Percentiles rank a stretch among this genome's conserved stretches.
These are phyloP conservation scores for Inosperma sp. DNA, from an alignment of 768 basidiomycete species.

Conservation along the genomic window DNA sequence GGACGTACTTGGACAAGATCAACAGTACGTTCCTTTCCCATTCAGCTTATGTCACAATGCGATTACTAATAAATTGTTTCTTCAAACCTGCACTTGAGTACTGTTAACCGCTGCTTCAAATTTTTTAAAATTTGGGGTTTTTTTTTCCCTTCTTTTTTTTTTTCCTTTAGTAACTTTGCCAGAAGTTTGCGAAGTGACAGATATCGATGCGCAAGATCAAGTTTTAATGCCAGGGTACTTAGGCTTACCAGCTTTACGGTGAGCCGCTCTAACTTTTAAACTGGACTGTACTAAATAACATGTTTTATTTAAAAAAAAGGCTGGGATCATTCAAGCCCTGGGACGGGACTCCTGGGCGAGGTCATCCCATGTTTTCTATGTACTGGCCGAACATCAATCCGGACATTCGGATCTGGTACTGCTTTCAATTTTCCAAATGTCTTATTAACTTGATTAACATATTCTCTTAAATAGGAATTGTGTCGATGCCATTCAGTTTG, in stretches of 20 bases:
- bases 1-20: no score
- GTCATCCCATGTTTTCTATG: not conserved
- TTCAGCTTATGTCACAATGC: no score
- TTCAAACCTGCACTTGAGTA: no score
- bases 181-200: not conserved
- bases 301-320: not conserved
- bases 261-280: not conserved
- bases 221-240: not conserved
- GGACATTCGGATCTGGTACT: not conserved
- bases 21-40: no score
- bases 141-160: no score
- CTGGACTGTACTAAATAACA: not conserved
- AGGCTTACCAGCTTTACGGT: not conserved
- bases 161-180: no score
- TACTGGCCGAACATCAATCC: not conserved
- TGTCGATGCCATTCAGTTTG: not conserved
- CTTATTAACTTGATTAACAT: no score
- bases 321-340: not conserved
- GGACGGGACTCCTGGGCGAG: not conserved
- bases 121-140: no score
- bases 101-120: no score
- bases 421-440: no score
- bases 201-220: not conserved
- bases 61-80: no score
- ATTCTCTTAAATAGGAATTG: no score